Conservation (phyloP, 2,329 filamentous ascomycete genomes). For the Lachnellula occidentalis region DNA sequence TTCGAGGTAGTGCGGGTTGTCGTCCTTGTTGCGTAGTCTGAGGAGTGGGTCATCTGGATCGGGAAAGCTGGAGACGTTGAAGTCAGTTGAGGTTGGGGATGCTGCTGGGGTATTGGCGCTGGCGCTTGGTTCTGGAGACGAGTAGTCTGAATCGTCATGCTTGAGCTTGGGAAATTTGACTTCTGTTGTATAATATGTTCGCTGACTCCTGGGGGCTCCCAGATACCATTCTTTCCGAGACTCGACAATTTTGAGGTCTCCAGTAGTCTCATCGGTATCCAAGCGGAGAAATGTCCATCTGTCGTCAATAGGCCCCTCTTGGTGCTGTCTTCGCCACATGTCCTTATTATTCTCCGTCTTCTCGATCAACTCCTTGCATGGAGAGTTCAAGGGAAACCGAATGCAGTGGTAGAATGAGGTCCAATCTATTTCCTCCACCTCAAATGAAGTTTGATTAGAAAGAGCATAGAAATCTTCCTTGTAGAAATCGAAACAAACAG, state of each 20-base stretch:
- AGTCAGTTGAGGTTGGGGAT: conserved; percentile 6
- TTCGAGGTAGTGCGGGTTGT: conserved; percentile 35
- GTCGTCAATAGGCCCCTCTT: conserved; percentile 67
- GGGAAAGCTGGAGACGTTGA: conserved; percentile 13
- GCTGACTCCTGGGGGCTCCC: conserved; percentile 50
- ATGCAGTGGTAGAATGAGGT: conserved; percentile 65
- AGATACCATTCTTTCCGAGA: conserved; percentile 61
- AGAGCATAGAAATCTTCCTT: conserved; percentile 62
- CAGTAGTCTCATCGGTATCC: conserved; percentile 52
- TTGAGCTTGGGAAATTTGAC: conserved; percentile 38
- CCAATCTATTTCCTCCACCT: conserved; percentile 59
- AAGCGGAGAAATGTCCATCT: conserved; percentile 65
- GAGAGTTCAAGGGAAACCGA: conserved; percentile 51
- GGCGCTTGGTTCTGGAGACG: conserved; percentile 4
- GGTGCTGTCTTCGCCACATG: conserved; percentile 61
- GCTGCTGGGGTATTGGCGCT: background rate
- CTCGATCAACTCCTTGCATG: conserved; percentile 37
- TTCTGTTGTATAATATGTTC: conserved; percentile 60
- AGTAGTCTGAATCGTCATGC: conserved; percentile 2
- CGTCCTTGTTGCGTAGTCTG: conserved; percentile 18
- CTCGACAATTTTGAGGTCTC: conserved; percentile 58
- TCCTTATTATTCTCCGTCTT: conserved; percentile 37
- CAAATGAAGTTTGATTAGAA: conserved; percentile 58
- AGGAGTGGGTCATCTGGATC: conserved; percentile 18
- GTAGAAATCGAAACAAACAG: conserved; percentile 67